These are phyloP conservation scores for Aspergillus sp. DNA, from an alignment of 2,329 filamentous ascomycete genomes.

Conservation along the genomic window DNA sequence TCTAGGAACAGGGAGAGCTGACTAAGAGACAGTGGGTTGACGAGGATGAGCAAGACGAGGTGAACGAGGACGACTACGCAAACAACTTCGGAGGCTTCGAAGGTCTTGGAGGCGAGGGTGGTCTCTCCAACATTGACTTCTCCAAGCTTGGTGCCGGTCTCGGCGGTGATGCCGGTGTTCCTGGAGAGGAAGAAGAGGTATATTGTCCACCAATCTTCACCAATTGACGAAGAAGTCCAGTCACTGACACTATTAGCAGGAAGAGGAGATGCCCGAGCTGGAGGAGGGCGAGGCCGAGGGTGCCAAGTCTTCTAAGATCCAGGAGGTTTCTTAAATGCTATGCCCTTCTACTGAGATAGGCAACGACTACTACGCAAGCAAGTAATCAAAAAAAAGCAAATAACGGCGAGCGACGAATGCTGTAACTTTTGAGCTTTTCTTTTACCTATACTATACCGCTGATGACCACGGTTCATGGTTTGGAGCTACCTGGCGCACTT, in stretches of 20 bases:
- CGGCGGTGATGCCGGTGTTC: constrained; percentile 44
- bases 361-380: background rate
- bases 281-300: constrained; percentile 47
- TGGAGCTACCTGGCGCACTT: constrained; percentile 1
- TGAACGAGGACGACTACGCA: constrained; percentile 71
- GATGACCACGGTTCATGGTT: background rate
- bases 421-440: background rate
- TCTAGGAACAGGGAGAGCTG: constrained; percentile 8
- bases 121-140: constrained; percentile 89
- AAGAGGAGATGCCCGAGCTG: constrained; percentile 83
- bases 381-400: background rate
- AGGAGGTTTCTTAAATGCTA: constrained; percentile 37
- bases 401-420: constrained; percentile 12
- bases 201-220: constrained; percentile 28
- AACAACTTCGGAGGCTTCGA: constrained; percentile 55
- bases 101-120: constrained; percentile 53
- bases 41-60: constrained; percentile 96
- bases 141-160: constrained; percentile 74
- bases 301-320: constrained; percentile 40
- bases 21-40: constrained; percentile 73
- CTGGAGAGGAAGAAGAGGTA: constrained; percentile 41
- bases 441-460: constrained; percentile 1
- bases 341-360: background rate
- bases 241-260: constrained; percentile 40
- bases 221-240: background rate